Conservation (phyloP, 768 basidiomycete genomes). For the Leccinum barrowsii region DNA sequence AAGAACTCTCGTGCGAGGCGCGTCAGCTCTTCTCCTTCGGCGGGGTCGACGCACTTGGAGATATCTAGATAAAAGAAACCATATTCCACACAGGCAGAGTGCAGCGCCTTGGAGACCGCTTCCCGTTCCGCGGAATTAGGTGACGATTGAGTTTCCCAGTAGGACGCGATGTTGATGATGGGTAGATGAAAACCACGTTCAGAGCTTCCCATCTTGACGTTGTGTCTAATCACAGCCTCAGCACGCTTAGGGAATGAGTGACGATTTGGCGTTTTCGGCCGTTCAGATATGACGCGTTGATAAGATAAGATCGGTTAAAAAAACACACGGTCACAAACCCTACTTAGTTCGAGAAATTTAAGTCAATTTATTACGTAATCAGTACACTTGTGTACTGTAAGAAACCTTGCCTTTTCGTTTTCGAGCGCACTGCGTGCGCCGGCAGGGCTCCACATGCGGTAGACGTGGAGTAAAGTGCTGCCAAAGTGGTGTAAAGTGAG, state of each 20-base stretch:
- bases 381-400: too few species aligned
- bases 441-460: too few species aligned
- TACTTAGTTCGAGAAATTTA: too few species aligned
- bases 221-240: not conserved
- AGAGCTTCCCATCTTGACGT: conserved; percentile 10
- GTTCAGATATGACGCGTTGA: not conserved
- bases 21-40: conserved; percentile 64
- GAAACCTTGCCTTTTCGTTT: too few species aligned
- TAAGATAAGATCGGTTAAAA: conserved; percentile 16
- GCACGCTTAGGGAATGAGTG: not conserved
- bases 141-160: conserved; percentile 39
- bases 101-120: conserved; percentile 53
- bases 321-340: not conserved
- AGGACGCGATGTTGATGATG: conserved; percentile 70
- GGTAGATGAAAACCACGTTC: conserved; percentile 43
- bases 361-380: too few species aligned
- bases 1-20: conserved; percentile 74
- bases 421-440: too few species aligned
- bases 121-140: conserved; percentile 35
- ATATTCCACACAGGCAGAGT: conserved; percentile 69
- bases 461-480: too few species aligned
- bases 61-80: conserved; percentile 91
- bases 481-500: too few species aligned
- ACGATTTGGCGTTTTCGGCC: not conserved
- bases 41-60: conserved; percentile 49